Evolutionary conservation across 139 green algal species (phyloP), one percentile per base, ranked within the genome.

Genomic region (Tetraselmis chui): DNA sequence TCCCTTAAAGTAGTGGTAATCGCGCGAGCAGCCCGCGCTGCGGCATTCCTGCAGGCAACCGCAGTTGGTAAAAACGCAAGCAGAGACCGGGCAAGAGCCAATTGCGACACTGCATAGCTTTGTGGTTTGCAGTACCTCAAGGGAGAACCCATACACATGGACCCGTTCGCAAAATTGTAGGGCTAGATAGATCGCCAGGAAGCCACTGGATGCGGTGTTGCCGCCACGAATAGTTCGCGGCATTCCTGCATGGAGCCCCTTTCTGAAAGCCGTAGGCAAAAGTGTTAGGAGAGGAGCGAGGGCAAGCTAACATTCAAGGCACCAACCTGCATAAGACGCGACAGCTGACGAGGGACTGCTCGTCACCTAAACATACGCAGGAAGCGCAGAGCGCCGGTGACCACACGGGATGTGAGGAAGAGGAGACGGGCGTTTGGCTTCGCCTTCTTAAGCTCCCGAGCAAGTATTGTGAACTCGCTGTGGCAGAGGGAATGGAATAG

Each of bases 1-100:
- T 30, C 26, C 76, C 23, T 82, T 82, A 31, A 45, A 77, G 79
- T 75, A 82, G 79, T 82, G 74, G 79, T 82, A 30, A 31, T 82
- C 45, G 45, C 45, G 45, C 11, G 45, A 67, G 45, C 45, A 67
- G 45, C 45, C 45, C 11, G 45, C 45, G 45, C 45, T 67, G 45
- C 45, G 45, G 45, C 45, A 67, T 18, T 67, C 45, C 45, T 67
- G 45, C 5, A 18, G 45, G 18, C 45, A 18, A 67, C 45, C 5
- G 45, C 5, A 67, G 45, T n/a, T n/a, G n/a, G n/a, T n/a, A n/a
- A n/a, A n/a, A n/a, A n/a, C n/a, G n/a, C n/a, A n/a, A n/a, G n/a
- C n/a, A n/a, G n/a, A n/a, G n/a, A n/a, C n/a, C n/a, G n/a, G n/a
- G n/a, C n/a, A n/a, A n/a, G n/a, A n/a, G n/a, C n/a, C n/a, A n/a